These are phyloP conservation scores for Penicillium egyptiacum DNA, from an alignment of 495 filamentous ascomycete species.

Conservation along the genomic window DNA sequence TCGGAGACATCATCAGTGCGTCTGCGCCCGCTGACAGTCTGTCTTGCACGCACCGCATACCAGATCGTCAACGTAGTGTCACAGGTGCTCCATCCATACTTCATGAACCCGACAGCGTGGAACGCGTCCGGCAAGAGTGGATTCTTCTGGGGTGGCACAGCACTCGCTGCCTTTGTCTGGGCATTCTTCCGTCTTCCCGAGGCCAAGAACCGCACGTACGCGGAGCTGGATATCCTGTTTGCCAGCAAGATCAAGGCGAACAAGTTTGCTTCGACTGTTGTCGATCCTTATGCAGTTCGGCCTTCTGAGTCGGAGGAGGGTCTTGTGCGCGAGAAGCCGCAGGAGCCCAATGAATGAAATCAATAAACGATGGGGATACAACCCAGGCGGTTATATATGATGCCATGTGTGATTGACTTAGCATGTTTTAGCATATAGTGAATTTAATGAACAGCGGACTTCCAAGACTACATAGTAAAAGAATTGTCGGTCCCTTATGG, in stretches of 20 bases:
- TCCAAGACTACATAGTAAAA: background rate
- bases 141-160: conserved; percentile 69
- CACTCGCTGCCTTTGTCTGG: conserved; percentile 63
- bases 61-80: conserved; percentile 63
- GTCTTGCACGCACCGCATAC: conserved; percentile 62
- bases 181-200: conserved; percentile 70
- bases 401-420: background rate
- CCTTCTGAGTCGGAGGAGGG: conserved; percentile 22
- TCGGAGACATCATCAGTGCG: conserved; percentile 67
- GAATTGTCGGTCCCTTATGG: no score
- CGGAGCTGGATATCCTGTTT: conserved; percentile 67
- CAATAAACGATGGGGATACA: background rate
- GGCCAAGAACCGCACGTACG: conserved; percentile 62
- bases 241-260: conserved; percentile 56
- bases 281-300: conserved; percentile 53
- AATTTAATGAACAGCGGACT: background rate
- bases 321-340: conserved; percentile 14
- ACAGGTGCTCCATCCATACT: conserved; percentile 64
- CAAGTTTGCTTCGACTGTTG: conserved; percentile 58
- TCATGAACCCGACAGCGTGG: conserved; percentile 68
- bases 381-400: background rate
- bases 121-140: conserved; percentile 64
- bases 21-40: conserved; percentile 66
- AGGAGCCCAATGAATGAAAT: conserved; percentile 20
- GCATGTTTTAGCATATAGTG: background rate